A percentile compares a stretch with the other conserved stretches of the same genome.
These are phyloP conservation scores for Neurospora tetraspora DNA, from an alignment of 495 filamentous ascomycete genomes.

Conservation along the genomic window DNA sequence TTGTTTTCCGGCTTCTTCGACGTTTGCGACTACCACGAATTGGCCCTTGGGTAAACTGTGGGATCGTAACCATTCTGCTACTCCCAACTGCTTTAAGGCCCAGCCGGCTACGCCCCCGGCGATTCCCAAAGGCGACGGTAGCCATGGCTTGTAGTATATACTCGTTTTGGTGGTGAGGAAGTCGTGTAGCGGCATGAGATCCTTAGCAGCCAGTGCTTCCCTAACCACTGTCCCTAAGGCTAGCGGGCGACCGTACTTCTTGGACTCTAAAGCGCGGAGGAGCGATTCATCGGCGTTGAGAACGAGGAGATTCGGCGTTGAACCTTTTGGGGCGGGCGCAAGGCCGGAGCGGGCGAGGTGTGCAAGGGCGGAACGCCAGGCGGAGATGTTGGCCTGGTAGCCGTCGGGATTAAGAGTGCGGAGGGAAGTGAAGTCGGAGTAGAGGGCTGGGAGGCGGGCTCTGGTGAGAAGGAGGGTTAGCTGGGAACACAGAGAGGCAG, in stretches of 20 bases:
- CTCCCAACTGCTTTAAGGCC: constrained; percentile 61
- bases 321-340: constrained; percentile 40
- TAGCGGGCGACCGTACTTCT: constrained; percentile 76
- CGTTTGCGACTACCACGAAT: constrained; percentile 50
- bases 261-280: constrained; percentile 57
- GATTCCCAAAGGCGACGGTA: constrained; percentile 3
- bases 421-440: constrained; percentile 81
- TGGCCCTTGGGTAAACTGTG: constrained; percentile 40
- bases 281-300: constrained; percentile 62
- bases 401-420: constrained; percentile 80
- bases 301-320: constrained; percentile 41
- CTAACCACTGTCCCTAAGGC: constrained; percentile 70
- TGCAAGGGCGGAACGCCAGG: constrained; percentile 71
- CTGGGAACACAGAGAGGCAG: background rate
- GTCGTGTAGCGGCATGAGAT: constrained; percentile 57
- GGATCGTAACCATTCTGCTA: constrained; percentile 34
- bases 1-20: constrained; percentile 41
- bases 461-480: constrained; percentile 28
- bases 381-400: constrained; percentile 71
- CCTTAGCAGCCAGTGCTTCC: constrained; percentile 58
- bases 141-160: constrained; percentile 48
- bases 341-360: constrained; percentile 55
- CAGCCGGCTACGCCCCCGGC: constrained; percentile 55
- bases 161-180: constrained; percentile 51
- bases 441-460: constrained; percentile 80